Percentiles rank a stretch among this genome's conserved stretches.
These are phyloP conservation scores for Cinchona pubescens DNA, from an alignment of 257 asterid genomes.

Conservation along the genomic window DNA sequence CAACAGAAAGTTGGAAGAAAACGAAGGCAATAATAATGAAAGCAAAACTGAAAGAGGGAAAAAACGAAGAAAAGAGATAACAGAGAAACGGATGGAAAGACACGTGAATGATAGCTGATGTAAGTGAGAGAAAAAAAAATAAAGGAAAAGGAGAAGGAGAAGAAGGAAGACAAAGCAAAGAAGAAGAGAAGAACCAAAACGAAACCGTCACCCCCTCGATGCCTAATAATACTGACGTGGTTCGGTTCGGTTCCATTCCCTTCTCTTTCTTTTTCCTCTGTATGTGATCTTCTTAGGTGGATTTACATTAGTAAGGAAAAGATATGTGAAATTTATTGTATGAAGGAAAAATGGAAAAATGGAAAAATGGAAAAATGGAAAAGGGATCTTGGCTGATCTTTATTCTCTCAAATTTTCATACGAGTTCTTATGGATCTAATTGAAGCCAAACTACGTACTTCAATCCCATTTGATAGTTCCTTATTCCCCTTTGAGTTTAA, in stretches of 20 bases:
- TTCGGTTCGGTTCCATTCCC: too few species aligned
- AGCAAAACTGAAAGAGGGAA: slow-evolving; percentile 31
- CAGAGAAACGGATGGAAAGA: slow-evolving; percentile 27
- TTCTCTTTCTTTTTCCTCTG: background rate
- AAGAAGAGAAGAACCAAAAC: slow-evolving; percentile 24
- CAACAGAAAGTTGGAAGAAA: slow-evolving; percentile 12
- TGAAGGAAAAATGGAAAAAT: background rate
- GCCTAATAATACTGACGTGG: too few species aligned
- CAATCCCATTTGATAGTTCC: too few species aligned
- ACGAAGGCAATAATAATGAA: slow-evolving; percentile 10
- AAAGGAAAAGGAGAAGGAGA: background rate
- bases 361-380: background rate
- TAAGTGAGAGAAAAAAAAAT: slow-evolving; percentile 13
- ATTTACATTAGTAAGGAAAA: background rate
- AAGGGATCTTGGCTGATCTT: background rate
- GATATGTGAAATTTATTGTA: background rate
- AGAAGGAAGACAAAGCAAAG: slow-evolving; percentile 21
- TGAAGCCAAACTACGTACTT: too few species aligned
- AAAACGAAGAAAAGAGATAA: slow-evolving; percentile 7
- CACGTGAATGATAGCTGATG: slow-evolving; percentile 46
- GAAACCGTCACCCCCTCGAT: slow-evolving; percentile 24
- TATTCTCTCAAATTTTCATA: too few species aligned
- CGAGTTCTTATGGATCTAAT: too few species aligned
- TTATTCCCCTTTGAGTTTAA: too few species aligned
- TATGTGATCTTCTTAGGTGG: background rate